phyloP scores from a whole-genome alignment of 495 filamentous ascomycete genomes.

The Chlorociboria aeruginascens region DNA sequence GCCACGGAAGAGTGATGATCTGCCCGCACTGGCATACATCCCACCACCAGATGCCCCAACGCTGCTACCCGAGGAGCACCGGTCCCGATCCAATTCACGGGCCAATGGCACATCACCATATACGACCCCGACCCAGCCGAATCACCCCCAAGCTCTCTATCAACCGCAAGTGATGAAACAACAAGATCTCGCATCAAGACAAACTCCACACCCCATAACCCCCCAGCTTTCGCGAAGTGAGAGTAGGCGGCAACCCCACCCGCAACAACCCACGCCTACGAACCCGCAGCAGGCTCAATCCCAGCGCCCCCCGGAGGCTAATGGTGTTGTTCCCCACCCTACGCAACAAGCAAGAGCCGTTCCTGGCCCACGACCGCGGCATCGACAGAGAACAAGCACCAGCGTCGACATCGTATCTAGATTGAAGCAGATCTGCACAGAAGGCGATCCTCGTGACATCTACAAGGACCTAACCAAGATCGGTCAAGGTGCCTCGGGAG shows the following conservation, averaged over 20 bases:
- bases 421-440: conserved; percentile 77
- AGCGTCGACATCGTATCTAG: conserved; percentile 72
- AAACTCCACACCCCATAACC: conserved; percentile 46
- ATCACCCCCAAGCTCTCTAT: conserved; percentile 37
- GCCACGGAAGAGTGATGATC: conserved; percentile 40
- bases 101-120: conserved; percentile 36
- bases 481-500: conserved; percentile 92
- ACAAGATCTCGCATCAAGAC: conserved; percentile 66
- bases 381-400: conserved; percentile 58
- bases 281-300: conserved; percentile 41
- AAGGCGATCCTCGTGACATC: conserved; percentile 74
- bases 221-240: conserved; percentile 32
- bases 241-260: conserved; percentile 40
- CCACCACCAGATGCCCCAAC: conserved; percentile 32
- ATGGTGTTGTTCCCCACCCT: conserved; percentile 38
- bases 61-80: conserved; percentile 41
- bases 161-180: conserved; percentile 61
- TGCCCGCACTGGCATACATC: conserved; percentile 29
- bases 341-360: conserved; percentile 28
- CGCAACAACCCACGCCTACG: conserved; percentile 33
- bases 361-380: conserved; percentile 57
- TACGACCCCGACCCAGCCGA: conserved; percentile 20
- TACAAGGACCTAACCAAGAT: conserved; percentile 90
- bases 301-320: conserved; percentile 39
- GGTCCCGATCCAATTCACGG: conserved; percentile 39